Base-by-base conservation (phyloP, 1,139 yeast genomes). In the Debaryomyces udenii region DNA sequence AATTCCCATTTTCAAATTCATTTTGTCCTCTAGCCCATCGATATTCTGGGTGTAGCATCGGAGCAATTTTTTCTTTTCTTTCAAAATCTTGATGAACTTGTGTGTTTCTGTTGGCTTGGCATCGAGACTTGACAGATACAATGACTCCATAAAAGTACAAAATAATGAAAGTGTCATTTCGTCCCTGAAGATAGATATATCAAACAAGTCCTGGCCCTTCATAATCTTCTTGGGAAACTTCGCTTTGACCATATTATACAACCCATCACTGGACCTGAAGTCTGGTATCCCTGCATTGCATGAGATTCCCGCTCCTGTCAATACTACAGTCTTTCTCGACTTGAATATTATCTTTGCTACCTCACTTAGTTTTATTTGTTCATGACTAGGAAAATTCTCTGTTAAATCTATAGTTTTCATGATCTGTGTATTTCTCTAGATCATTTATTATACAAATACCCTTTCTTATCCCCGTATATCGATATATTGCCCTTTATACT, bases 271-370 rank as follows among this genome's bases (percentile, higher is more conserved):
- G 2, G 96, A 86, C 44, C 98, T 74, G 61, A 91, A 91, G 61
- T 91, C 98, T 1, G 98, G 98, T 41, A 91, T 91, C 0, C 98
- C 98, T 1, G 98, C 97, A 59, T 87, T 89, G 60, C 97, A 89
- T 18, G 96, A 88, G 44, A 91, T 88, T 1, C 98, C 98, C 1
- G 98, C 98, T 6, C 98, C 97, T 0, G 97, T 89, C 42, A 90
- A 73, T 6, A 83, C 73, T 9, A 83, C 68, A 34, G 83, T 68
- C 55, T 74, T 80, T 46, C 74, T 74, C 37, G 73, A 49, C 51
- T 81, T 70, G 49, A 66, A 70, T 9, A 85, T 66, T 37, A 53
- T 37, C 48, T 70, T 70, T 39, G 70, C 59, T 18, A 68, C 68
- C 47, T 72, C 77, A 38, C 69, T 62, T 33, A 72, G 53, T 40